A percentile compares a stretch with the other conserved stretches of the same genome.
Conservation (phyloP, 306 rosid species). For the Alnus rubra region DNA sequence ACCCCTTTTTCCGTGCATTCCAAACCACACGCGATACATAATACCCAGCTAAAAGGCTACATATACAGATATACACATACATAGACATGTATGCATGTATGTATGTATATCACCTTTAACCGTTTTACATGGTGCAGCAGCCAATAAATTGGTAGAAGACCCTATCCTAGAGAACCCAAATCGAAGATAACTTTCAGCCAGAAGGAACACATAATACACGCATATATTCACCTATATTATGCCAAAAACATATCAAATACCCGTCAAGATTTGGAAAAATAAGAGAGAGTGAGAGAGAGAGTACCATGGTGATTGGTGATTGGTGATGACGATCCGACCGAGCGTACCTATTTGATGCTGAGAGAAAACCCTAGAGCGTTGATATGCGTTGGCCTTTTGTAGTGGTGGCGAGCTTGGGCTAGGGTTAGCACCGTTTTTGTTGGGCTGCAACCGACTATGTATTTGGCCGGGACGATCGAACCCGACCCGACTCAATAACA, state of each 20-base stretch:
- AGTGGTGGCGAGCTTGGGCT: neutral
- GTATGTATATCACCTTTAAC: too few species aligned
- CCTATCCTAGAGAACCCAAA: neutral
- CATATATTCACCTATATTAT: too few species aligned
- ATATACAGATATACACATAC: too few species aligned
- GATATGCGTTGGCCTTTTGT: neutral
- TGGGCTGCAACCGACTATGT: neutral
- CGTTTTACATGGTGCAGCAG: neutral
- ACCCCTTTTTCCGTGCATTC: neutral
- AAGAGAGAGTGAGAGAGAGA: neutral
- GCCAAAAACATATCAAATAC: neutral
- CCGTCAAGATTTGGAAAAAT: neutral
- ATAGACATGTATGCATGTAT: too few species aligned
- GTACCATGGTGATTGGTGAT: constrained; percentile 1
- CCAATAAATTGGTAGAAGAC: neutral
- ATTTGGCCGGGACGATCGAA: too few species aligned
- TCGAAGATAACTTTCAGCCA: neutral
- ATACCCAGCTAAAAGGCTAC: neutral
- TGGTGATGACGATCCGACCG: neutral
- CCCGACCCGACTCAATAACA: neutral
- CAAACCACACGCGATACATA: neutral
- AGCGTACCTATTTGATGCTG: neutral
- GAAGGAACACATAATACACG: neutral
- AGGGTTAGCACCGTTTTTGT: neutral
- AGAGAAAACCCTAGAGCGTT: neutral